Percentiles rank a stretch among this genome's conserved stretches.
Evolutionary conservation across 495 filamentous ascomycete species (phyloP).

Genomic region (Xylaria longipes): DNA sequence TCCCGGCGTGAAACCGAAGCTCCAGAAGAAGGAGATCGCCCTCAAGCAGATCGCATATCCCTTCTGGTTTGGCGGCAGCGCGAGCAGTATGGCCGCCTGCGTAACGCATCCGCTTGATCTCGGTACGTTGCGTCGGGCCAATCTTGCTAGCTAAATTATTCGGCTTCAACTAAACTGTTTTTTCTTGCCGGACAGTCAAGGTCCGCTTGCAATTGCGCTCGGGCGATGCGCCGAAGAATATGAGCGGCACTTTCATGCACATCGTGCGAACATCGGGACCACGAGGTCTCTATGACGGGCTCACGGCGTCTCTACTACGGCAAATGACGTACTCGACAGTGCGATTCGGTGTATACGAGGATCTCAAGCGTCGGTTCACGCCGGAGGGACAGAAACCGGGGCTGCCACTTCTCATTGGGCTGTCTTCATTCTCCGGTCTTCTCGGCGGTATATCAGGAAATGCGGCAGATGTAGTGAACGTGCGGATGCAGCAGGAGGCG

Average conservation of each 20-base stretch:
- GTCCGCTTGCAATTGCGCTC: slow-evolving; percentile 88
- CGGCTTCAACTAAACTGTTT: slow-evolving; percentile 32
- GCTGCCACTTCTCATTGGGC: slow-evolving; percentile 74
- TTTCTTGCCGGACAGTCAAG: slow-evolving; percentile 41
- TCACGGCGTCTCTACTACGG: slow-evolving; percentile 90
- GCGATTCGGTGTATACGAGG: slow-evolving; percentile 93
- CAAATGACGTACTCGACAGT: slow-evolving; percentile 93
- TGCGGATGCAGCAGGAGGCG: slow-evolving; percentile 97
- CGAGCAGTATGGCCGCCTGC: slow-evolving; percentile 85
- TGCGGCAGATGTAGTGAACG: slow-evolving; percentile 94
- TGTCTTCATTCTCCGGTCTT: slow-evolving; percentile 84
- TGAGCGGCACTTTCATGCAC: slow-evolving; percentile 82
- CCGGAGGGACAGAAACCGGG: slow-evolving; percentile 63
- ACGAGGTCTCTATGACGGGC: slow-evolving; percentile 81
- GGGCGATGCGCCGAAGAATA: slow-evolving; percentile 68
- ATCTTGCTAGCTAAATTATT: slow-evolving; percentile 8
- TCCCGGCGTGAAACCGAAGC: slow-evolving; percentile 33
- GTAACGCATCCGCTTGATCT: slow-evolving; percentile 92
- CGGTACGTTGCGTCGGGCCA: slow-evolving; percentile 54
- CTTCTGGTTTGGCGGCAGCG: slow-evolving; percentile 95
- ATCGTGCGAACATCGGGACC: slow-evolving; percentile 69
- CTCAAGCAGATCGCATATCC: slow-evolving; percentile 65
- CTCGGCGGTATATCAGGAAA: slow-evolving; percentile 91
- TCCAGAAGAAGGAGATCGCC: slow-evolving; percentile 35
- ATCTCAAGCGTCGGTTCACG: slow-evolving; percentile 71